These are phyloP conservation scores for Mucor velutinosus DNA, from an alignment of 371 early-diverging fungal species.

Conservation along the genomic window DNA sequence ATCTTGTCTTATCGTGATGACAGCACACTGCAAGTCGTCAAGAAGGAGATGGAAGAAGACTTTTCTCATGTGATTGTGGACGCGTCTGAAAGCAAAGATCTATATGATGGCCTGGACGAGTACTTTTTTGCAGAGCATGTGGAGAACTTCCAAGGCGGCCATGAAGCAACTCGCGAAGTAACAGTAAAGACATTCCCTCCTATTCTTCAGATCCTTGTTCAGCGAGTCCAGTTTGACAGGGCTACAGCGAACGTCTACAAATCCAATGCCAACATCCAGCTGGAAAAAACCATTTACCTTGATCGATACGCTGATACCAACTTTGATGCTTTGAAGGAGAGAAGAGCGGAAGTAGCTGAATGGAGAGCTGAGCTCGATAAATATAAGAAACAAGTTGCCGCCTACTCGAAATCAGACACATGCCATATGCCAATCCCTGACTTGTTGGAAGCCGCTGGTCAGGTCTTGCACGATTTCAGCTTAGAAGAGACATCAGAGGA, in stretches of 20 bases:
- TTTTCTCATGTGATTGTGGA: constrained; percentile 70
- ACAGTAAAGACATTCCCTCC: constrained; percentile 61
- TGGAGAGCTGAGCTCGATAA: constrained; percentile 40
- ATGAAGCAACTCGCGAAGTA: constrained; percentile 56
- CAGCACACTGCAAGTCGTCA: constrained; percentile 32
- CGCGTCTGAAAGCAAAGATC: constrained; percentile 54
- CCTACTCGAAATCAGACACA: constrained; percentile 39
- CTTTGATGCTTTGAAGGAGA: constrained; percentile 33
- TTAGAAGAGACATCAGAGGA: neutral
- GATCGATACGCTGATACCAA: constrained; percentile 59
- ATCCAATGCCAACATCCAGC: constrained; percentile 62
- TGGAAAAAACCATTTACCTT: constrained; percentile 56
- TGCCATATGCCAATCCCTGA: constrained; percentile 41
- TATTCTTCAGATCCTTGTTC: constrained; percentile 64
- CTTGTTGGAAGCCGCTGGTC: constrained; percentile 40
- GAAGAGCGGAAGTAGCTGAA: constrained; percentile 33
- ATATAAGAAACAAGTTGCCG: constrained; percentile 25
- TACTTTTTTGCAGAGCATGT: constrained; percentile 60
- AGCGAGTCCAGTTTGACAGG: constrained; percentile 28
- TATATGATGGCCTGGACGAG: constrained; percentile 66
- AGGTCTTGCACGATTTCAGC: constrained; percentile 30
- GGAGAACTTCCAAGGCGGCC: constrained; percentile 52
- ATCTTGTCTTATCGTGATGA: constrained; percentile 55
- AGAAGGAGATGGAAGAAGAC: constrained; percentile 59
- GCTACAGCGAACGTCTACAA: constrained; percentile 62